Evolutionary conservation across 768 basidiomycete genomes (phyloP), one percentile per base, ranked within the genome.

Genomic region (Phlebiopsis flavidoalba): DNA sequence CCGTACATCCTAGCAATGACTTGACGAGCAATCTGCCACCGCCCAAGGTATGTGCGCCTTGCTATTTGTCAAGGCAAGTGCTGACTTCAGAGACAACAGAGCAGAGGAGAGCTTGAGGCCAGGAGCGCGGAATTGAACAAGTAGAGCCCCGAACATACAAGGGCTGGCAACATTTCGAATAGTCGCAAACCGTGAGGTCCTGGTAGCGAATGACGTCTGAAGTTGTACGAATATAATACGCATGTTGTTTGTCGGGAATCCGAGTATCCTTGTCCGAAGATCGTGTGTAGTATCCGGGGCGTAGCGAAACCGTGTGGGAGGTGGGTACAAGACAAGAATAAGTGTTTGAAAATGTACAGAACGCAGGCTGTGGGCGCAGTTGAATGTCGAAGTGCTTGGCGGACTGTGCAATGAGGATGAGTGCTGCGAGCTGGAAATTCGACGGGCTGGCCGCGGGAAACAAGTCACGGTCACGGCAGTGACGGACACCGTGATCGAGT

Each of bases 1-100:
- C 85, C 85, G 1, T 70, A 82, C 56, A 66, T 85, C 22, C 81
- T 5, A 78, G 71, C 53, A 68, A 74, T 43, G 72, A 82, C 61
- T 66, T 79, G 50, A 58, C 76, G 70, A 76, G 76, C 53, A 79
- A 73, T 47, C 55, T 86, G 45, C 82, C 79, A 40, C 68, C 76
- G 45, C 81, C 84, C 35, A 53, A 75, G 73, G 85, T 84, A 59
- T 52, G 80, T 70, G 2, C 14, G 5, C 49, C 22, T 1, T 58
- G 36, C 19, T 53, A n/a, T 3, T 31, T 2, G 8, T 12, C 33
- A 33, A 22, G 33, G 31, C 12, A 19, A 19, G 12, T 58, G 52
- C 40, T 55, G 47, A 51, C 21, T 11, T 24, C 15, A 6, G 47
- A 1, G 19, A 8, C 36, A 56, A 19, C 48, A 67, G 66, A 60